Evolutionary conservation across 2,329 filamentous ascomycete species (phyloP).

Genomic region (Dactylellina cionopaga): DNA sequence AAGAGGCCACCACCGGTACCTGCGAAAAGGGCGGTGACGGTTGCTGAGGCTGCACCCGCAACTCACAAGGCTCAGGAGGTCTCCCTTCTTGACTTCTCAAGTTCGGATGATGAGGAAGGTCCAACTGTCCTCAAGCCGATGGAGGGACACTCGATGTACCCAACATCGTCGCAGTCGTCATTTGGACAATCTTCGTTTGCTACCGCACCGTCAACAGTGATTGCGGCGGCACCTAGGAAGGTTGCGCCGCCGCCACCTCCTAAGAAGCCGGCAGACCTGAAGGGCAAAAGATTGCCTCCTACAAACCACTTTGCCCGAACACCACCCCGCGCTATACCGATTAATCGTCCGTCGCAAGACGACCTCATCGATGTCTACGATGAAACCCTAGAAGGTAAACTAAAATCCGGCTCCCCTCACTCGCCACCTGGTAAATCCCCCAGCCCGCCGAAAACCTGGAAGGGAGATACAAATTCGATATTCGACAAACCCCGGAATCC

Average conservation of each 20-base stretch:
- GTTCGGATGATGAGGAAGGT: constrained; percentile 46
- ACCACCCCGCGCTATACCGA: constrained; percentile 38
- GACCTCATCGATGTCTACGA: constrained; percentile 20
- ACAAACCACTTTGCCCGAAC: constrained; percentile 34
- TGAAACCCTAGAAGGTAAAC: neutral
- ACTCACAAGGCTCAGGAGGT: constrained; percentile 27
- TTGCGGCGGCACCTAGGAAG: constrained; percentile 8
- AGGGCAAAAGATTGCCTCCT: constrained; percentile 38
- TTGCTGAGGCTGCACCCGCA: constrained; percentile 40
- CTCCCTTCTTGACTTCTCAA: constrained; percentile 40
- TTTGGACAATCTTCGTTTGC: constrained; percentile 7
- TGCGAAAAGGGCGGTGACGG: constrained; percentile 52
- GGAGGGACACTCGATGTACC: constrained; percentile 49
- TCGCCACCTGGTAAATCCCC: constrained; percentile 43
- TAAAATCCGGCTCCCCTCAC: constrained; percentile 22
- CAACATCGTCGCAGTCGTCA: constrained; percentile 33
- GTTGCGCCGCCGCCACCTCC: constrained; percentile 36
- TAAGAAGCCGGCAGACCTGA: constrained; percentile 49
- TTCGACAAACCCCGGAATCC: constrained; percentile 40
- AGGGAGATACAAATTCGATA: constrained; percentile 35
- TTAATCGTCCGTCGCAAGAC: constrained; percentile 1
- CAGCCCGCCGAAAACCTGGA: constrained; percentile 48
- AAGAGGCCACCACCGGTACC: constrained; percentile 3
- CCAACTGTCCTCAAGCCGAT: constrained; percentile 39
- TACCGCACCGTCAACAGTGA: constrained; percentile 16